phyloP scores from a whole-genome alignment of 2,329 filamentous ascomycete species.

The Phialocephala sp. region DNA sequence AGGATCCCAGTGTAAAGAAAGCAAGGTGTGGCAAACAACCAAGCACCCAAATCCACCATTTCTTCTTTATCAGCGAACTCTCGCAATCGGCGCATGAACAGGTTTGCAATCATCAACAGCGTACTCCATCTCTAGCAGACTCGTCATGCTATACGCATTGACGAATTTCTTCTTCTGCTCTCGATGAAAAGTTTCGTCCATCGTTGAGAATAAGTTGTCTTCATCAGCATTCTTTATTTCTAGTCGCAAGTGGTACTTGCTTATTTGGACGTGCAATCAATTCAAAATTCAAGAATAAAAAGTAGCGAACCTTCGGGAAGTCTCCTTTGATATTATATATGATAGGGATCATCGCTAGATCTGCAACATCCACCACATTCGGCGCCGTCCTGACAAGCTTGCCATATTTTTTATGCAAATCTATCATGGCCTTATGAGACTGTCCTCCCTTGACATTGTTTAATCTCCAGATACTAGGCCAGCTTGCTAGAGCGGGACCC shows the following conservation, averaged over 20 bases:
- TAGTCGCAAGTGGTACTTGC: no score
- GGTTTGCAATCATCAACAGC: slow-evolving; percentile 52
- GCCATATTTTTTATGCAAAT: slow-evolving; percentile 55
- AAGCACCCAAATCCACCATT: slow-evolving; percentile 32
- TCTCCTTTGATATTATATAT: slow-evolving; percentile 67
- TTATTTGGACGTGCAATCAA: no score
- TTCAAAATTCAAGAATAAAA: no score
- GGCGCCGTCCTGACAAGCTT: slow-evolving; percentile 79
- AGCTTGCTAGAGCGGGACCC: slow-evolving; percentile 30
- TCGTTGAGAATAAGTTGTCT: slow-evolving; percentile 20
- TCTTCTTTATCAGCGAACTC: slow-evolving; percentile 43
- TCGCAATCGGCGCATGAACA: slow-evolving; percentile 45
- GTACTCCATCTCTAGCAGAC: slow-evolving; percentile 51
- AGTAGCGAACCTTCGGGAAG: slow-evolving; percentile 52
- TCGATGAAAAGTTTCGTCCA: slow-evolving; percentile 41
- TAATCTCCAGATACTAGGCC: slow-evolving; percentile 34
- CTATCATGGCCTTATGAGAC: slow-evolving; percentile 17
- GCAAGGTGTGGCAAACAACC: no score
- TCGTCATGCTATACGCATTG: slow-evolving; percentile 52
- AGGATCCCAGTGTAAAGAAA: no score
- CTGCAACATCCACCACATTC: slow-evolving; percentile 78
- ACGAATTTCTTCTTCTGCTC: slow-evolving; percentile 47
- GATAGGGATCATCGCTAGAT: slow-evolving; percentile 67
- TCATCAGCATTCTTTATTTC: no score
- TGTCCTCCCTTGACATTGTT: slow-evolving; percentile 26